A percentile compares a stretch with the other conserved stretches of the same genome.
Evolutionary conservation across 2,329 filamentous ascomycete species (phyloP).

Genomic region (Fusarium redolens): DNA sequence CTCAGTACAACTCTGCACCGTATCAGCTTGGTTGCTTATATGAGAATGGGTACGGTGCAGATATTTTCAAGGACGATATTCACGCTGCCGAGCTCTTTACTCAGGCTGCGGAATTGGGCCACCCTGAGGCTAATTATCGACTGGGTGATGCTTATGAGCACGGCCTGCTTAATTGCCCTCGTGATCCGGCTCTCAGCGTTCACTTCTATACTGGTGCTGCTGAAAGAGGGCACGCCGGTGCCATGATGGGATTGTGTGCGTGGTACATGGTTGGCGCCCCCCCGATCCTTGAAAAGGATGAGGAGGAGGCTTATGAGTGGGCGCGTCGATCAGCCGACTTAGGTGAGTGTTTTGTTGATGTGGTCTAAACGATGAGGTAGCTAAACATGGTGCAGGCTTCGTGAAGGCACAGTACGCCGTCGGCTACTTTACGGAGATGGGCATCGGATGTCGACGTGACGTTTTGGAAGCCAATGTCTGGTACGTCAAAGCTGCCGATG

Average conservation of each 20-base stretch:
- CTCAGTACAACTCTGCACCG: constrained; percentile 91
- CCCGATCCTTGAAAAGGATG: constrained; percentile 92
- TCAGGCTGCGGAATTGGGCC: constrained; percentile 90
- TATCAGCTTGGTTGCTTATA: constrained; percentile 92
- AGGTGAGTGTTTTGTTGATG: constrained; percentile 68
- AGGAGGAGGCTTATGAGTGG: constrained; percentile 97
- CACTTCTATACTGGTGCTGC: constrained; percentile 98
- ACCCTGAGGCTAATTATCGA: constrained; percentile 85
- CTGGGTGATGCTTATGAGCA: constrained; percentile 98
- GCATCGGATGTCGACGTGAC: constrained; percentile 93
- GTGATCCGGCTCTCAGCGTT: constrained; percentile 91
- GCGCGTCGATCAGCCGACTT: constrained; percentile 85
- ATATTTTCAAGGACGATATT: constrained; percentile 88
- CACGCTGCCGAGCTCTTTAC: constrained; percentile 96
- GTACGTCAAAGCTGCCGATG: constrained; percentile 96
- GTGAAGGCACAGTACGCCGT: constrained; percentile 90
- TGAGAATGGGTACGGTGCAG: constrained; percentile 92
- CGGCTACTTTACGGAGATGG: constrained; percentile 98
- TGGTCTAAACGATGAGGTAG: not conserved
- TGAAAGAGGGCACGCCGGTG: constrained; percentile 81
- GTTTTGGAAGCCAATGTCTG: constrained; percentile 97
- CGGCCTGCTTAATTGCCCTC: constrained; percentile 85
- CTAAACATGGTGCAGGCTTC: constrained; percentile 60
- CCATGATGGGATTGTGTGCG: constrained; percentile 98
- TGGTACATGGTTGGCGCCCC: constrained; percentile 98